Evolutionary conservation across 345 rosid species (phyloP), one percentile per base, ranked within the genome.

Genomic region (Luvunga scandens): DNA sequence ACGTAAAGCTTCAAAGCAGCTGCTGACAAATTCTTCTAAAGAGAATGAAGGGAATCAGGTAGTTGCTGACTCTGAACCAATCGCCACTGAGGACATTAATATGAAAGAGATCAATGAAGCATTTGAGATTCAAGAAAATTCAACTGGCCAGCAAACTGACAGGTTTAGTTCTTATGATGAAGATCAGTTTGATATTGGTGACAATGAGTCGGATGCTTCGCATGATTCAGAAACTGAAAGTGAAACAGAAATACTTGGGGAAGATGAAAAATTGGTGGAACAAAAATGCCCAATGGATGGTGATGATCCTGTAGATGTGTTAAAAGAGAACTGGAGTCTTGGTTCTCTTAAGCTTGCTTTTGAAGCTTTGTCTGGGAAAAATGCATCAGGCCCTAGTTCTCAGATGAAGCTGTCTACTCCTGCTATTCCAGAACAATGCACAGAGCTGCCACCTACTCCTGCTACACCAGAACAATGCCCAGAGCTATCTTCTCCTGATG

Each of bases 101-200:
- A 90, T 91, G 89, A 85, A 90, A 84, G 98, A 93, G 72, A 91
- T 91, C 75, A 78, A 87, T 83, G 97, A 90, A 81, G 98, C 97
- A 75, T 93, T 85, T 87, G 90, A 84, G 45, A 71, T 81, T 78
- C 78, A 71, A 61, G 85, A 78, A 61, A 78, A 81, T 42, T 73
- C 85, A 75, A 67, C 74, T 38, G 78, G 78, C 69, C 85, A 82
- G 75, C 89, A 81, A 80, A 85, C 80, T 48, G 88, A 87, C 72
- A 80, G 93, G 73, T 87, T 86, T 86, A 83, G 86, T 81, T 86
- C 88, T 72, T 84, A 79, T 56, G 90, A 85, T 70, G 91, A 88
- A 77, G 93, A 90, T 84, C 82, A 78, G 38, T 80, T 56, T 70
- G 90, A 84, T 80, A 30, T 72, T 72, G 75, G 39, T 69, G 86